phyloP scores from a whole-genome alignment of 2,329 filamentous ascomycete genomes.

The Alternaria novae-zelandiae region DNA sequence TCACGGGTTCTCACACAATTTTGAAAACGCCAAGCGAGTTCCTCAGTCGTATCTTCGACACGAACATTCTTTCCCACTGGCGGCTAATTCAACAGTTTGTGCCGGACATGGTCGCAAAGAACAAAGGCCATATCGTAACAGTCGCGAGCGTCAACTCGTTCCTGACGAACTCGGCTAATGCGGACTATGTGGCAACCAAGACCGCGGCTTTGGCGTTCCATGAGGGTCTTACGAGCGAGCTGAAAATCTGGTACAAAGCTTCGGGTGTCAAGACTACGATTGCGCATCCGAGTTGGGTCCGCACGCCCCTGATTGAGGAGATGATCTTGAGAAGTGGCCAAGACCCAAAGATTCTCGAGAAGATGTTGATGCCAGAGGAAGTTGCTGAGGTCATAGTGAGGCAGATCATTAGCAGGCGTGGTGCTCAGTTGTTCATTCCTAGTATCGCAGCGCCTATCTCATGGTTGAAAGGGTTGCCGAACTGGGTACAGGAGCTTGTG shows the following conservation, averaged over 20 bases:
- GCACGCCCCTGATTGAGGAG: constrained; percentile 40
- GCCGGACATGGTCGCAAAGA: constrained; percentile 24
- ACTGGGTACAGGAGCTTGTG: constrained; percentile 4
- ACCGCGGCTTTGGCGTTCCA: constrained; percentile 23
- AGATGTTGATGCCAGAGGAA: constrained; percentile 36
- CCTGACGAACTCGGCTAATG: constrained; percentile 15
- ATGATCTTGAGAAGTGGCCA: constrained; percentile 34
- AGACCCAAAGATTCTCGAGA: constrained; percentile 24
- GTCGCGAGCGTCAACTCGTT: constrained; percentile 26
- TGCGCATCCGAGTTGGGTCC: constrained; percentile 46
- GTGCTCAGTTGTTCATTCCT: constrained; percentile 43
- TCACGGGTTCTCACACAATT: constrained; percentile 16
- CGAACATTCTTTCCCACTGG: constrained; percentile 26
- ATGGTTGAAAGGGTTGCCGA: constrained; percentile 1
- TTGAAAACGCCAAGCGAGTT: constrained; percentile 6
- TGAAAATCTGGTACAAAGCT: constrained; percentile 41
- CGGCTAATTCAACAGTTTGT: constrained; percentile 25
- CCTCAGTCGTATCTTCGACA: constrained; percentile 19
- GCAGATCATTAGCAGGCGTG: constrained; percentile 44
- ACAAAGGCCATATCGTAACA: constrained; percentile 29
- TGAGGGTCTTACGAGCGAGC: constrained; percentile 38
- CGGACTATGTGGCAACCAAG: constrained; percentile 27
- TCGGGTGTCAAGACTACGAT: constrained; percentile 23
- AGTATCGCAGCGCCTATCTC: not conserved
- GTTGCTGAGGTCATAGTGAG: constrained; percentile 47